Evolutionary conservation across 345 rosid species (phyloP).

Genomic region (Salix udensis): DNA sequence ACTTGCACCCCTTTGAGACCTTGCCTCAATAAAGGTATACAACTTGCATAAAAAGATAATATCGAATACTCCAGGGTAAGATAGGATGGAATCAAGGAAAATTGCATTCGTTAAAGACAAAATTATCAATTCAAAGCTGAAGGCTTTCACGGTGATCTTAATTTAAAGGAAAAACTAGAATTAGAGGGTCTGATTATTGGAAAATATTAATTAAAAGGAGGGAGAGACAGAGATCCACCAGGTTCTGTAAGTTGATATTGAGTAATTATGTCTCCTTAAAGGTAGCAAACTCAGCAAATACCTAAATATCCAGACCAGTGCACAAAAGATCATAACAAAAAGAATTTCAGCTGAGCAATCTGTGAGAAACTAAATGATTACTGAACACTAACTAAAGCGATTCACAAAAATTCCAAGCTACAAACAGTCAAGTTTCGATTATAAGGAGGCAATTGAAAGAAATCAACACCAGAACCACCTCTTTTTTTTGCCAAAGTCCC

Average conservation of each 20-base stretch:
- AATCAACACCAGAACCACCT: conserved; percentile 57
- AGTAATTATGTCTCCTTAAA: not conserved
- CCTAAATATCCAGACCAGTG: not conserved
- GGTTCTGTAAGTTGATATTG: not conserved
- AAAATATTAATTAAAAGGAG: not conserved
- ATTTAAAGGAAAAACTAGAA: not conserved
- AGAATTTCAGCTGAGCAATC: not conserved
- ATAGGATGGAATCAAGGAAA: not conserved
- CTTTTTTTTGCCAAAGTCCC: conserved; percentile 46
- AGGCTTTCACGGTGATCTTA: not conserved
- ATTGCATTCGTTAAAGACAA: not conserved
- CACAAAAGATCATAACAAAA: not conserved
- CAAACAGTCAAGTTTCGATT: conserved; percentile 49
- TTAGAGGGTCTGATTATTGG: not conserved
- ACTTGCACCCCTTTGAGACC: too few relatives aligned
- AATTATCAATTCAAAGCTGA: not conserved
- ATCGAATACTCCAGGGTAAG: not conserved
- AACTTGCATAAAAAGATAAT: too few relatives aligned
- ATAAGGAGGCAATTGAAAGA: conserved; percentile 37
- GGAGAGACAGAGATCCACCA: not conserved
- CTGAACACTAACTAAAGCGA: conserved; percentile 59
- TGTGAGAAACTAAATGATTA: conserved; percentile 30
- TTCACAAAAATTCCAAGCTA: conserved; percentile 58
- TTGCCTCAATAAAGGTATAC: too few relatives aligned
- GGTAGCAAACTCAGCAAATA: not conserved